Base-by-base conservation (phyloP, 1,284 basidiomycete species). In the Fomitopsis betulina region DNA sequence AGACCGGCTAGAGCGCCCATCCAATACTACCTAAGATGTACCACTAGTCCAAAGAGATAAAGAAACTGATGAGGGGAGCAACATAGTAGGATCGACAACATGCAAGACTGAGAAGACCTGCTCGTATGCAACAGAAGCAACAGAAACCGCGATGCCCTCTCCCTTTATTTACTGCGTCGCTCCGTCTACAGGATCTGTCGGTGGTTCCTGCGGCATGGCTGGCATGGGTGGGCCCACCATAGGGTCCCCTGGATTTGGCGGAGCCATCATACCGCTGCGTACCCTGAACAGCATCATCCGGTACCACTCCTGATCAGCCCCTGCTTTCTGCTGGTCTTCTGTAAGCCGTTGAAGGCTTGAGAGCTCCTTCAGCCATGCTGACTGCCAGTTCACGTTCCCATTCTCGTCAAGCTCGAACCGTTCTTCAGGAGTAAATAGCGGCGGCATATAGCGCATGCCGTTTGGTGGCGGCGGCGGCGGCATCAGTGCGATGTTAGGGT, bases 221-320 rank as follows among this genome's bases (percentile, higher is more conserved):
- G 66, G 68, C 15, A 68, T 63, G 2, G 68, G 65, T 9, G 40
- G 60, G 25, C 47, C 58, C 74, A 84, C 80, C 54, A 80, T 73
- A 19, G 72, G 67, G 58, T 82, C 83, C 33, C 74, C 75, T 32
- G 82, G 84, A 62, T 84, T 85, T 45, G 79, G 75, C 38, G 81
- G 79, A 37, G 85, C 79, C 79, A 91, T 82, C 66, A 91, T 76
- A 15, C 84, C 85, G 45, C 79, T 80, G 55, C 89, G 77, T 54
- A 91, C 82, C 25, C 88, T 82, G 67, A 87, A 79, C 10, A 91
- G 68, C 89, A 93, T 92, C 80, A 88, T 86, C 62, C 86, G 77
- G 65, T 86, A 93, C 90, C 90, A 93, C 61, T 93, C 90, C 54
- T 82, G 83, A 56, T 88, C 87, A 1, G 80, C 85, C 35, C 85